Evolutionary conservation across 805 yeast genomes (phyloP), one percentile per base, ranked within the genome.

Genomic region (Zygosaccharomyces rouxii): DNA sequence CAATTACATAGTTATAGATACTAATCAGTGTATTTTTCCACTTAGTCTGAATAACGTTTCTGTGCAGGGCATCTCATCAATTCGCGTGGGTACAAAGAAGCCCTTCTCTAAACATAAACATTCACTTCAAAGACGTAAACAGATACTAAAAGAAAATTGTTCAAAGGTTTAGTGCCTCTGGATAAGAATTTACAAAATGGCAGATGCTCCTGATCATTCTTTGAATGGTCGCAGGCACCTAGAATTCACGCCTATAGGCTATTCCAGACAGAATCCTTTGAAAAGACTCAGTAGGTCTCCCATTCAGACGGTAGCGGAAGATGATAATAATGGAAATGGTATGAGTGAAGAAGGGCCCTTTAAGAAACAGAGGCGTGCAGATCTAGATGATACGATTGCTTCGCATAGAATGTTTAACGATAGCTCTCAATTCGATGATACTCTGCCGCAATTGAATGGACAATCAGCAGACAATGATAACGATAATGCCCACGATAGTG

Each of bases 241-340:
- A 21, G 75, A 72, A 51, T 73, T 73, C 50, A 73, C 76, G 1
- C 78, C 78, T 0, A 69, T 73, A 41, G 77, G 77, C 3, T 65
- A 58, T 28, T 58, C 54, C 49, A 56, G 55, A 42, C 56, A 47
- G 35, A 57, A 35, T 44, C 49, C 29, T 23, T 26, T 31, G 10
- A 51, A 50, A 43, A 48, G 54, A 31, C 30, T 23, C 13, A 39
- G 30, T 30, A 14, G 35, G 19, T 35, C 49, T 39, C 49, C 28
- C 19, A 44, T 41, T 16, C 44, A 30, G 29, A 30, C 30, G 11
- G n/a, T 29, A 35, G 40, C 43, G 3, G 39, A 43, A 31, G 39
- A 40, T 11, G 26, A 40, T 28, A 44, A 41, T 9, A 39, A 31
- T 19, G 25, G 16, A 7, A 42, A 21, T 19, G 38, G 42, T 11